Base-by-base conservation (phyloP, 2,329 filamentous ascomycete species). In the Botrytis galanthina region DNA sequence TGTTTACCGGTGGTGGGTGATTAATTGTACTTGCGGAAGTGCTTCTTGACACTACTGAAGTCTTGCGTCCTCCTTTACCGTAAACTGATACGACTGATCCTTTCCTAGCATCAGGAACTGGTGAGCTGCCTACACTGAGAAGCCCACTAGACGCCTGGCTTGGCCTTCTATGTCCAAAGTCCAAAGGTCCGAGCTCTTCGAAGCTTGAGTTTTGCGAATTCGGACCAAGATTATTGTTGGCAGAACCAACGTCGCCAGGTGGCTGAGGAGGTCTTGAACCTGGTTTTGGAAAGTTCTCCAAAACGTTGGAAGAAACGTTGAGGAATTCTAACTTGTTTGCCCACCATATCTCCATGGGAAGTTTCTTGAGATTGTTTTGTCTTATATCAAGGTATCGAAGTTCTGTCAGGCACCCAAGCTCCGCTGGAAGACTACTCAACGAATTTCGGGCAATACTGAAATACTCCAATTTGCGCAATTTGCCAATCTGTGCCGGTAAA, bases 331-430 rank as follows among this genome's bases (percentile, higher is more conserved):
- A 84, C 80, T 92, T 94, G 78, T 92, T 91, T 70, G 95, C 95
- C 86, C 93, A 95, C 96, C 96, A 99, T n/a, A 99, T 87, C 80
- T 99, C 96, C 80, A 93, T 90, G 2, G 96, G 96, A 46, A 99
- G 85, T 79, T 92, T 92, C 76, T 91, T 92, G 73, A 99, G 88
- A 80, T 98, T 99, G 84, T 98, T 99, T 80, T 96, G 94, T 76
- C 95, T 89, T 29, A 98, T 88, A 80, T 99, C 95, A 59, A 99
- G 86, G 75, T 94, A 92, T 71, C 90, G 91, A 75, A 99, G 86
- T 81, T 98, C 95, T 0, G 87, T 89, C 37, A 99, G 86, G 76
- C 93, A 95, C 8, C 96, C 96, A 77, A 99, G 94, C 77, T 97
- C 94, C 0, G 92, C 83, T 6, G 96, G 96, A 44, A 99, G 85